Evolutionary conservation across 202 grass and related monocot species (phyloP).

Genomic region (Hordeum pubiflorum): DNA sequence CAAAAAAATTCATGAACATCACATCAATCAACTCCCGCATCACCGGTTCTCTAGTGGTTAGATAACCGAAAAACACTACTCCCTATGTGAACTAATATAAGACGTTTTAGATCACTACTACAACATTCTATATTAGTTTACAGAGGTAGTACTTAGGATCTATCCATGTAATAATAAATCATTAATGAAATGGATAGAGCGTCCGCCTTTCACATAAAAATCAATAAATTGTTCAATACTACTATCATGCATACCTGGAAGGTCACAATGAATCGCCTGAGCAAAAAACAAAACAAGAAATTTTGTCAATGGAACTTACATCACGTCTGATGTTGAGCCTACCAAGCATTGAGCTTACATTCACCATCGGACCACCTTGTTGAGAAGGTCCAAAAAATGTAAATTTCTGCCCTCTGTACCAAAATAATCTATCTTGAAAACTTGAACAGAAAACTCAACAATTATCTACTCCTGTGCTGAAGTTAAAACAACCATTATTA

Average conservation of each 20-base stretch:
- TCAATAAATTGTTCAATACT: no score
- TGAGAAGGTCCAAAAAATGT: conserved; percentile 52
- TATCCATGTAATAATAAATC: no score
- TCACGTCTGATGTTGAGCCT: conserved; percentile 59
- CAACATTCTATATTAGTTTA: no score
- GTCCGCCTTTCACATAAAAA: no score
- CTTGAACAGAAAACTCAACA: conserved; percentile 66
- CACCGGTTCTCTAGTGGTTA: conserved; percentile 48
- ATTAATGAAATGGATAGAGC: no score
- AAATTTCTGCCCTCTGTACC: conserved; percentile 37
- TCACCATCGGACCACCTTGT: conserved; percentile 53
- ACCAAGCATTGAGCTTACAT: conserved; percentile 85
- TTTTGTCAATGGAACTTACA: conserved; percentile 28
- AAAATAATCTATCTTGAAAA: conserved; percentile 73
- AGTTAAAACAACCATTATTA: conserved; percentile 93
- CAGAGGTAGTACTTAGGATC: not conserved
- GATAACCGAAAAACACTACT: not conserved
- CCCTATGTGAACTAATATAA: no score
- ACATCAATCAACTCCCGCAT: conserved; percentile 58
- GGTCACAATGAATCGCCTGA: not conserved
- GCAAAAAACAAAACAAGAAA: not conserved
- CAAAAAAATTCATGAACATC: conserved; percentile 53
- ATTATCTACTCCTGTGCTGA: conserved; percentile 71
- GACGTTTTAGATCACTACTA: no score
- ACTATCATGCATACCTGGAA: no score